Base-by-base conservation (phyloP, 306 rosid species). In the Echinosophora koreensis region DNA sequence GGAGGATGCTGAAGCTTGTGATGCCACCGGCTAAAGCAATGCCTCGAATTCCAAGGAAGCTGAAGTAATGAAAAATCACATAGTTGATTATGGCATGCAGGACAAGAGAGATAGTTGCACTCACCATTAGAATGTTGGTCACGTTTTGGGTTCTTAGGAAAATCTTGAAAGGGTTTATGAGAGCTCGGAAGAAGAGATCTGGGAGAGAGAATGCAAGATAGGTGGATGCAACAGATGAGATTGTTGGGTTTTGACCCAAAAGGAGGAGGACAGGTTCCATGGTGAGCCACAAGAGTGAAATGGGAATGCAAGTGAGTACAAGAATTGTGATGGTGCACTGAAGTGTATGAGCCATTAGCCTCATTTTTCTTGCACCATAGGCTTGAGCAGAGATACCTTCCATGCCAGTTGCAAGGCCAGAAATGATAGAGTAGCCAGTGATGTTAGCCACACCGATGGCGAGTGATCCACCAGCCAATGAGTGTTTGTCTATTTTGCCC, bases 381-480 rank as follows among this genome's bases (percentile, higher is more conserved):
- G 86, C 93, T 54, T 89, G 89, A 4, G 89, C 86, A 6, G 87
- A 73, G 14, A 89, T 86, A 5, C 83, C 85, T 17, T 87, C 88
- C 86, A 87, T 85, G 28, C 90, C 87, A 0, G 80, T 0, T 11
- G 86, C 83, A 8, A 86, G 86, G 34, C 86, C 83, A 9, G 80
- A 77, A 28, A 89, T 47, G 16, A 89, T 50, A 15, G 89, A 86
- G 77, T 64, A 86, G 7, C 90, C 86, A 0, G 69, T 69, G 27
- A 84, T 78, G 82, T 89, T 89, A 16, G 82, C 87, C 4, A 82
- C 17, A 30, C 84, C 77, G 3, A 86, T 89, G 35, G 84, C 87
- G 0, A 89, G 80, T 58, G 75, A 73, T 1, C 90, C 90, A 1
- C 89, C 80, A 0, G 89, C 83, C 5, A 87, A 62, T 32, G 80